Conservation (phyloP, 164 flowering plant species). For the Tinospora cordifolia region DNA sequence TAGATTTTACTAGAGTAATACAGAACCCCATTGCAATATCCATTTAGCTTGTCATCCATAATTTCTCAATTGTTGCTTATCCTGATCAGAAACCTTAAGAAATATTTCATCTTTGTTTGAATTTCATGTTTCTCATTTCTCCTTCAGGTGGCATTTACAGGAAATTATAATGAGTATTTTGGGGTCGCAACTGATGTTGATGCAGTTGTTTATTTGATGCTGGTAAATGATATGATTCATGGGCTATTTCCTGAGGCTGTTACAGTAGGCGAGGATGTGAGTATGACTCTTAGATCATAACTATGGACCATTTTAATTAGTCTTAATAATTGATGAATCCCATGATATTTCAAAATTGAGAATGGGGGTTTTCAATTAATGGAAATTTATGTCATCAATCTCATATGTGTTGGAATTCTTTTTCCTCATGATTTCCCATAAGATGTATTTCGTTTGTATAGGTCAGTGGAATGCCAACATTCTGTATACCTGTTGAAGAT, state of each 20-base stretch:
- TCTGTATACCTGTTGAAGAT: conserved; percentile 78
- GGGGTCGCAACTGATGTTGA: conserved; percentile 92
- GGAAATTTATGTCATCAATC: background rate
- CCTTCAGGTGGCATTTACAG: conserved; percentile 76
- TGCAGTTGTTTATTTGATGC: conserved; percentile 90
- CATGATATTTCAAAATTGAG: background rate
- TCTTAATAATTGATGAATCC: conserved; percentile 1
- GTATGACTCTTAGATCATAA: conserved; percentile 18
- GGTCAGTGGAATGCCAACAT: conserved; percentile 99
- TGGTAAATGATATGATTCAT: conserved; percentile 90
- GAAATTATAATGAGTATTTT: conserved; percentile 92
- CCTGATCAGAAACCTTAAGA: background rate
- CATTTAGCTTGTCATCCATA: background rate
- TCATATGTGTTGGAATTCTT: background rate
- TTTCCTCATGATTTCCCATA: conserved; percentile 2
- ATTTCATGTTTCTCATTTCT: conserved; percentile 10
- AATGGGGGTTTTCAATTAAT: background rate
- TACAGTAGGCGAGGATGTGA: conserved; percentile 92
- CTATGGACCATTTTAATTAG: background rate
- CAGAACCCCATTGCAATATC: background rate
- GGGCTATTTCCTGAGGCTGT: conserved; percentile 94
- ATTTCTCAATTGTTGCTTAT: background rate
- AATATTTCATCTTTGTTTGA: background rate
- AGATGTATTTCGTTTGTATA: conserved; percentile 30
- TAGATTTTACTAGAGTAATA: background rate